Conservation (phyloP, 345 rosid genomes). For the Rhodomyrtus tomentosa region DNA sequence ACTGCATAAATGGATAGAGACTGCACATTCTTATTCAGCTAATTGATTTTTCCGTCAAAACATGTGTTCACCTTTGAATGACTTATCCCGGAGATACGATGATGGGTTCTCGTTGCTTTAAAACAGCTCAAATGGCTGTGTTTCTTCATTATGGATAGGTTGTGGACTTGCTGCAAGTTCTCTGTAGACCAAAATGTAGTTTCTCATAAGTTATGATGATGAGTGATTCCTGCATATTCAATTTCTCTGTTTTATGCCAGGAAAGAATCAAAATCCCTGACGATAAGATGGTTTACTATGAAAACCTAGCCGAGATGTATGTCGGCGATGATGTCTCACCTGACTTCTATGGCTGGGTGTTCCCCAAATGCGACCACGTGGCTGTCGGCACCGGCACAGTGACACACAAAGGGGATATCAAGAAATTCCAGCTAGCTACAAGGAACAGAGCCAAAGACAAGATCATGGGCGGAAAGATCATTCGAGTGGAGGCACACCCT, state of each 20-base stretch:
- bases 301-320: slow-evolving; percentile 87
- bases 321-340: slow-evolving; percentile 96
- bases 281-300: slow-evolving; percentile 83
- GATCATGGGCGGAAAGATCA: slow-evolving; percentile 81
- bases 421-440: slow-evolving; percentile 80
- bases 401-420: slow-evolving; percentile 87
- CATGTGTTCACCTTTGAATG: not conserved
- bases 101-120: not conserved
- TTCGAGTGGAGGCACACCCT: slow-evolving; percentile 87
- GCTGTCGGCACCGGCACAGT: slow-evolving; percentile 95
- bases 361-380: slow-evolving; percentile 95
- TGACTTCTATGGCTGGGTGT: slow-evolving; percentile 93
- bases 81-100: not conserved
- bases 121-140: not conserved
- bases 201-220: not conserved
- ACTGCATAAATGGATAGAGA: not conserved
- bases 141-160: not conserved
- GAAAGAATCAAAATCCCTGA: slow-evolving; percentile 77
- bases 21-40: not conserved
- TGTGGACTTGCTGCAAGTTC: not conserved
- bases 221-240: not conserved
- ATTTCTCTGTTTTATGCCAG: slow-evolving; percentile 19
- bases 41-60: not conserved
- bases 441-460: slow-evolving; percentile 85
- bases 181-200: not conserved